phyloP scores from a whole-genome alignment of 305 asterid genomes.

The Fraxinus latifolia region DNA sequence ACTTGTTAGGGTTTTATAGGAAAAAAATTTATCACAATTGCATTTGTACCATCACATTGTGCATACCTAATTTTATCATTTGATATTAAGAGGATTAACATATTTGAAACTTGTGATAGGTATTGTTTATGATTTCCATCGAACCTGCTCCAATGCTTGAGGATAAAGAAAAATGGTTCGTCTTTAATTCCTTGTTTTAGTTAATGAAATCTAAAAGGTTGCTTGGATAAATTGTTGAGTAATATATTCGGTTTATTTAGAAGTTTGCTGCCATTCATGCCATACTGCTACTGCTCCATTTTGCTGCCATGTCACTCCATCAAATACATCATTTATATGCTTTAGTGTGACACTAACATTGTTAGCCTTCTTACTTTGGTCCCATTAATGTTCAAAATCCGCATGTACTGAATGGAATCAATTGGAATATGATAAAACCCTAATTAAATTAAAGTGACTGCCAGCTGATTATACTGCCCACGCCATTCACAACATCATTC shows the following conservation, averaged over 20 bases:
- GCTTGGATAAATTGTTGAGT: slow-evolving; percentile 6
- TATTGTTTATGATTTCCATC: slow-evolving; percentile 88
- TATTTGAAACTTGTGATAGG: slow-evolving; percentile 50
- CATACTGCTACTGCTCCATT: neutral
- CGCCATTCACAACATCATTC: neutral
- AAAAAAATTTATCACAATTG: neutral
- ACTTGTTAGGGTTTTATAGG: neutral
- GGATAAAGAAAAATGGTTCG: slow-evolving; percentile 97
- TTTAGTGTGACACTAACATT: slow-evolving; percentile 1
- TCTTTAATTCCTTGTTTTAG: slow-evolving; percentile 29
- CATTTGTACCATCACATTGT: neutral
- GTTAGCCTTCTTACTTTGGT: neutral
- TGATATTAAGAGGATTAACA: slow-evolving; percentile 31
- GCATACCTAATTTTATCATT: neutral
- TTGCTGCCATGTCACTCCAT: neutral
- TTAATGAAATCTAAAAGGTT: slow-evolving; percentile 14
- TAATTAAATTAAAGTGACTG: slow-evolving; percentile 8
- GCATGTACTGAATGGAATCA: neutral
- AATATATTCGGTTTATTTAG: slow-evolving; percentile 6
- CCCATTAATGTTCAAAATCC: neutral
- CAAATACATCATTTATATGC: slow-evolving; percentile 6
- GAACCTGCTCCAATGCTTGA: slow-evolving; percentile 99
- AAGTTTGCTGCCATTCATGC: neutral
- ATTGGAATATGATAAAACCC: neutral
- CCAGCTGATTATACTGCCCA: slow-evolving; percentile 12